A percentile compares a stretch with the other conserved stretches of the same genome.
phyloP scores from a whole-genome alignment of 306 rosid genomes.

The Quercus ilex region DNA sequence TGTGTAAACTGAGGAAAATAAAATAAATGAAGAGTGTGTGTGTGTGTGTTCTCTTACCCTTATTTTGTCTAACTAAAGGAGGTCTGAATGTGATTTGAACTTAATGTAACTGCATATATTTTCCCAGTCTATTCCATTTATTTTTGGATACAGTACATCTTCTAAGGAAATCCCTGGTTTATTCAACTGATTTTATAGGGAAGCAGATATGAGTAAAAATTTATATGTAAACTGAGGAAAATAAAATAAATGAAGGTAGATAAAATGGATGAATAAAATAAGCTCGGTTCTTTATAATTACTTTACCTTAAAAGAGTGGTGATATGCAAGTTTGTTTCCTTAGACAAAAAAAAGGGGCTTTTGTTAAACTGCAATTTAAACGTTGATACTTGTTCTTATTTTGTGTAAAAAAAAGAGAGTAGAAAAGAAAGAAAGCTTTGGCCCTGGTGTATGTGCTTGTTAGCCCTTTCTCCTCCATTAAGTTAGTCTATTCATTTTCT shows the following conservation, averaged over 20 bases:
- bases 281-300: not conserved
- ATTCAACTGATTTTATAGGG: not conserved
- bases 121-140: not conserved
- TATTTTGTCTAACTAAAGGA: slow-evolving; percentile 9
- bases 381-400: too few relatives aligned
- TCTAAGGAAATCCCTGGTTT: not conserved
- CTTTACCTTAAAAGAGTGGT: too few relatives aligned
- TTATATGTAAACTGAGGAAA: not conserved
- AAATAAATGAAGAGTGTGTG: not conserved
- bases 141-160: not conserved
- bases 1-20: not conserved
- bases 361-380: too few relatives aligned
- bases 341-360: too few relatives aligned
- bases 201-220: not conserved
- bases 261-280: not conserved
- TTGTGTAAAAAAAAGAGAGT: too few relatives aligned
- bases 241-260: not conserved
- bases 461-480: too few relatives aligned
- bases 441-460: too few relatives aligned
- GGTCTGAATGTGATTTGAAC: not conserved
- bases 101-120: slow-evolving; percentile 1
- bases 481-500: not conserved
- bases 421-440: too few relatives aligned
- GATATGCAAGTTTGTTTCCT: too few relatives aligned
- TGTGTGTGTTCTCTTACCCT: not conserved